Conservation (phyloP, 805 yeast genomes). For the Clavispora vitiphila region DNA sequence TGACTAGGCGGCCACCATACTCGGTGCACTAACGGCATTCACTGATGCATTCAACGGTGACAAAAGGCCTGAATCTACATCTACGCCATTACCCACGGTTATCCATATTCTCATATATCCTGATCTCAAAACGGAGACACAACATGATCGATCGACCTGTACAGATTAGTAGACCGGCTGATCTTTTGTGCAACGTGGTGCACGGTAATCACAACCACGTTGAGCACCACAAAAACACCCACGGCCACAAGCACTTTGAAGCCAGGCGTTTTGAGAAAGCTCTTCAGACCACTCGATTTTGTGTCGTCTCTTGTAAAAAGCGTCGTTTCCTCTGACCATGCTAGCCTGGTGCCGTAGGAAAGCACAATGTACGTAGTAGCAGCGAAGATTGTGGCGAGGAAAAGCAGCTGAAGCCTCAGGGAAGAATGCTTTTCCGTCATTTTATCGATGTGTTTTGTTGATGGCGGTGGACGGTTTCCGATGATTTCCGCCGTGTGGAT, state of each 20-base stretch:
- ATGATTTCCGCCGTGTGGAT: too few species aligned
- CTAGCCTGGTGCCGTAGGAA: background rate
- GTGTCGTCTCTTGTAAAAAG: background rate
- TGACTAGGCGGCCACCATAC: too few species aligned
- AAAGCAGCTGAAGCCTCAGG: background rate
- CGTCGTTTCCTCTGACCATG: background rate
- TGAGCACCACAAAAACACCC: slow-evolving; percentile 29
- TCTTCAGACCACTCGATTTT: background rate
- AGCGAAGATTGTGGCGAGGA: background rate
- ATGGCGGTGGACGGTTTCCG: too few species aligned
- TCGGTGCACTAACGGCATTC: too few species aligned
- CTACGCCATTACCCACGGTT: too few species aligned
- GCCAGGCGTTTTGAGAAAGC: slow-evolving; percentile 10
- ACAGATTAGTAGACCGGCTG: slow-evolving; percentile 24
- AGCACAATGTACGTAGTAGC: background rate
- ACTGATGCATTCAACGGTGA: too few species aligned
- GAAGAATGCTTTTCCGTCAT: background rate
- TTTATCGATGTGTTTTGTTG: too few species aligned
- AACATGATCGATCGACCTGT: slow-evolving; percentile 31
- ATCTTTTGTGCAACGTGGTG: slow-evolving; percentile 34
- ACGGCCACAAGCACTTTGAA: slow-evolving; percentile 31
- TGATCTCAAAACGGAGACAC: slow-evolving; percentile 28
- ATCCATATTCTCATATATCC: background rate
- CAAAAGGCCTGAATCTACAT: too few species aligned
- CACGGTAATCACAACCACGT: slow-evolving; percentile 31